Evolutionary conservation across 257 asterid species (phyloP).

Genomic region (Cinchona pubescens): DNA sequence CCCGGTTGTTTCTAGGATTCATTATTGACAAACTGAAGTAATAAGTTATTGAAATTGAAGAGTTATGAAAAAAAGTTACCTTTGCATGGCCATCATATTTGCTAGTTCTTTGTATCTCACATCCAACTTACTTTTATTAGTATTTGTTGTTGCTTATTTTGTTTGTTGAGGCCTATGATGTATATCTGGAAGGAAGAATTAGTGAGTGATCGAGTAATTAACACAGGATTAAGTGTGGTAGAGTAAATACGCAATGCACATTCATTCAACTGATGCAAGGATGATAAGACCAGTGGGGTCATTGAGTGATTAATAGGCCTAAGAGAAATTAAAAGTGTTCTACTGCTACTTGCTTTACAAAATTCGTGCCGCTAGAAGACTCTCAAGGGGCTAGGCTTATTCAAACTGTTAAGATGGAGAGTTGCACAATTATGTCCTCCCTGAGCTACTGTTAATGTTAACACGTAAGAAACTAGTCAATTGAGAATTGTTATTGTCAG

Average conservation of each 20-base stretch:
- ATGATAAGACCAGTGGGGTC: neutral
- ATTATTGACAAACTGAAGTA: neutral
- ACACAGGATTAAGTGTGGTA: neutral
- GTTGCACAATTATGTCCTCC: neutral
- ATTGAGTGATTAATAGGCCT: neutral
- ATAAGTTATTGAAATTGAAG: neutral
- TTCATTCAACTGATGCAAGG: neutral
- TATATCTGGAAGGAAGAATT: neutral
- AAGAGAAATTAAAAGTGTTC: neutral
- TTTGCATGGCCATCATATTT: neutral
- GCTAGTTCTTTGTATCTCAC: no score
- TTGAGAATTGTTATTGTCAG: neutral
- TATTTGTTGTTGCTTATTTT: no score
- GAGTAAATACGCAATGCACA: neutral
- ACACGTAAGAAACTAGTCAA: no score
- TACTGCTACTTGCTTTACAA: neutral
- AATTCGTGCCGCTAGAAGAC: neutral
- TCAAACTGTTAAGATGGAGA: neutral
- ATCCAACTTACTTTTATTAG: neutral
- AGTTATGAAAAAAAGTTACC: neutral
- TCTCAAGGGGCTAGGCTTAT: neutral
- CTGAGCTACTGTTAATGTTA: rapidly evolving
- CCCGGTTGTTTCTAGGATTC: neutral
- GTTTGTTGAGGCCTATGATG: neutral
- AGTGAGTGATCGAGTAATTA: neutral